Evolutionary conservation across 2,329 filamentous ascomycete genomes (phyloP), one percentile per base, ranked within the genome.

Genomic region (Rhynchosporium graminicola): DNA sequence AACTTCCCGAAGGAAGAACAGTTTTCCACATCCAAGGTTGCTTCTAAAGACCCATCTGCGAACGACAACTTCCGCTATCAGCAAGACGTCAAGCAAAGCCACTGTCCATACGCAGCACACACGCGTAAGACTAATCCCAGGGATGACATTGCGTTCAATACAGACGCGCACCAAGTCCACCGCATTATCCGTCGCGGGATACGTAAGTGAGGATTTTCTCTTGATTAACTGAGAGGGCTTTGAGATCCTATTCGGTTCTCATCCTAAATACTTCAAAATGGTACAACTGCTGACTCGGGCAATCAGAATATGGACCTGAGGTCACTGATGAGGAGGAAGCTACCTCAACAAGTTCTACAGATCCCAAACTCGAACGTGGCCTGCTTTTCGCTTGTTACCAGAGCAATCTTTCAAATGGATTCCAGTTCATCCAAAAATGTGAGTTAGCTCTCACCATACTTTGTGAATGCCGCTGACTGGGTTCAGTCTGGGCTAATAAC

Each of bases 51-150:
- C 36, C 28, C 51, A 4, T 28, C 51, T 1, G 9, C 26, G 28
- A 54, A 40, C 40, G 51, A 54, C 20, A 42, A 42, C 51, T 54
- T 54, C 8, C 51, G 51, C 20, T 54, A 54, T 29, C 68, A 65
- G 15, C 72, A 65, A 26, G 51, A 46, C 3, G 28, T 43, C 13
- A 12, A 61, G 29, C 43, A 76, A 52, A 60, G 78, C 64, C 67
- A 76, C 15, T 81, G 79, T 65, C 79, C 79, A 0, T 78, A 79
- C 52, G 78, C 78, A 0, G 77, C 79, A 1, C 79, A 81, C 57
- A 76, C 77, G 33, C 79, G 79, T 47, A 81, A 81, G 72, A 79
- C 76, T 46, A 78, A 79, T 47, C 79, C 79, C 0, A 72, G 79
- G 20, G 72, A 40, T 45, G 64, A 66, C 28, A 42, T 42, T 4